Evolutionary conservation across 208 protist species (phyloP).

Genomic region (Trypanosoma scelopori): DNA sequence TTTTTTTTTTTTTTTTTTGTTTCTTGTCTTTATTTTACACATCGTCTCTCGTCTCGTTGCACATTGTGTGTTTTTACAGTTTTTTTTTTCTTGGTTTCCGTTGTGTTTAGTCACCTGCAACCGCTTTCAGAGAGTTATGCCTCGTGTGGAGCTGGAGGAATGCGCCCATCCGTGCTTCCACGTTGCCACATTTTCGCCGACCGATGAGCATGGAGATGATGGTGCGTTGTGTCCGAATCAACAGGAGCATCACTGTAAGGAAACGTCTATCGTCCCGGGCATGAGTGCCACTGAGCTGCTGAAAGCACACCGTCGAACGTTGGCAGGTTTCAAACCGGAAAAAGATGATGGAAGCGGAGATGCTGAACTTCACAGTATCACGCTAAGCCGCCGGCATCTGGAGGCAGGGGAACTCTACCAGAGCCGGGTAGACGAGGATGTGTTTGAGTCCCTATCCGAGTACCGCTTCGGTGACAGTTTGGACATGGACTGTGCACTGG

Average conservation of each 20-base stretch:
- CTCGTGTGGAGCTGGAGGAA: conserved; percentile 20
- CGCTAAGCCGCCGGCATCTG: conserved; percentile 72
- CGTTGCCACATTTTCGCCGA: conserved; percentile 46
- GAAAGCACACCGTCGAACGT: conserved; percentile 49
- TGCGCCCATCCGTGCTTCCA: conserved; percentile 29
- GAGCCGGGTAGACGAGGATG: neutral
- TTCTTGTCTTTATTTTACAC: neutral
- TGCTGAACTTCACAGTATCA: conserved; percentile 54
- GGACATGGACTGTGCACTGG: neutral
- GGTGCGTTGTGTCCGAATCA: conserved; percentile 45
- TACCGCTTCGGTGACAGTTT: conserved; percentile 14
- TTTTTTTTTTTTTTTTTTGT: neutral
- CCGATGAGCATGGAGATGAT: conserved; percentile 9
- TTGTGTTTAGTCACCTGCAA: no score
- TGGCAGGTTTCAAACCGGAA: conserved; percentile 29
- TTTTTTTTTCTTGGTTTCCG: no score
- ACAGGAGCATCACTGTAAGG: conserved; percentile 29
- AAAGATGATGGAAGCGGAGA: no score
- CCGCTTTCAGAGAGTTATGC: neutral
- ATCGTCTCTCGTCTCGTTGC: neutral
- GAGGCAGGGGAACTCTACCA: conserved; percentile 29
- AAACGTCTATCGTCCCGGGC: conserved; percentile 51
- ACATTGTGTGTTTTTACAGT: no score
- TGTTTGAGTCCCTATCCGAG: conserved; percentile 3
- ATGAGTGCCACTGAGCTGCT: conserved; percentile 67